Evolutionary conservation across 345 rosid genomes (phyloP).

Genomic region (Psidium friedrichsthalianum): DNA sequence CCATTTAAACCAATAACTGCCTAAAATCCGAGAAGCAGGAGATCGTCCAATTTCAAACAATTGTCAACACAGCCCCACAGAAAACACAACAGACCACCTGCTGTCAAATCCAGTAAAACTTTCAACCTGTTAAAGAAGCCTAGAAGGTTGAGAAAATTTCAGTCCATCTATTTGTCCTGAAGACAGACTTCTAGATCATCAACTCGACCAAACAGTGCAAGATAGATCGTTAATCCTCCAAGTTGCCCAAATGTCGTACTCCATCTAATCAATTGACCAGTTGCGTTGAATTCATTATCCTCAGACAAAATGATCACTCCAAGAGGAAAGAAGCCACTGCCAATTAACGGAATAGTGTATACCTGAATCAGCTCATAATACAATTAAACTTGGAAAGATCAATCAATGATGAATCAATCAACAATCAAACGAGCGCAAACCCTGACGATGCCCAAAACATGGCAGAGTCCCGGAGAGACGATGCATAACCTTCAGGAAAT

Average conservation of each 20-base stretch:
- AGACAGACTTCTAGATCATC: background rate
- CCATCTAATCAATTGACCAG: background rate
- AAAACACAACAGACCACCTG: background rate
- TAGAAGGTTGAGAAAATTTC: background rate
- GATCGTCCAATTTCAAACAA: background rate
- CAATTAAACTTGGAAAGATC: background rate
- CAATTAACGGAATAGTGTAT: background rate
- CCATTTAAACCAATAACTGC: background rate
- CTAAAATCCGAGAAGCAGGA: background rate
- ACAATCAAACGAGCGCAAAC: background rate
- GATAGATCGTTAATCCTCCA: background rate
- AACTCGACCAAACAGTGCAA: background rate
- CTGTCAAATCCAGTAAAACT: background rate
- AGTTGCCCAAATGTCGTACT: background rate
- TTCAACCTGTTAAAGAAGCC: background rate
- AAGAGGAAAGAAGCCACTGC: background rate
- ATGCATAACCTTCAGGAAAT: background rate
- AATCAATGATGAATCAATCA: background rate
- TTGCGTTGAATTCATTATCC: background rate
- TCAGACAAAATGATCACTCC: background rate
- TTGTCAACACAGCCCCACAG: background rate
- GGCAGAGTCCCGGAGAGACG: background rate
- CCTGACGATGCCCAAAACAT: background rate
- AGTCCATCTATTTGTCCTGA: background rate
- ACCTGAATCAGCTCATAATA: background rate